Base-by-base conservation (phyloP, 768 basidiomycete species). In the Lactifluus echinatus region DNA sequence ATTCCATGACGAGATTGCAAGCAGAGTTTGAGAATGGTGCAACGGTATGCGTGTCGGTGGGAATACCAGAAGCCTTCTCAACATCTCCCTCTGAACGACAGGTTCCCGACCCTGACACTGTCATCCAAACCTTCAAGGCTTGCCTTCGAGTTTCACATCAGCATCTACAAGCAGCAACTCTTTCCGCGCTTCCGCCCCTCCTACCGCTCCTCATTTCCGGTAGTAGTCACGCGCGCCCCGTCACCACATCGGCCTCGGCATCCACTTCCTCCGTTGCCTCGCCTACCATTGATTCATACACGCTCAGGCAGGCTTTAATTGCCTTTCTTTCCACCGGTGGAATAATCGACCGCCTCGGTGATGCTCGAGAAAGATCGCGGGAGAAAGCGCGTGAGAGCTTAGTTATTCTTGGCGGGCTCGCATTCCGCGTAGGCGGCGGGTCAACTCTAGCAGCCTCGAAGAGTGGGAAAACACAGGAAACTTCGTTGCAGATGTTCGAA, bases 81-180 rank as follows among this genome's bases (percentile, higher is more conserved):
- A 28, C 46, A 50, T 34, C 28, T 17, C 8, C 15, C 24, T 26
- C 21, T 21, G 29, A 37, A 33, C 15, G 48, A 42, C 66, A 93
- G 91, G 79, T 93, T 53, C 67, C 77, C 26, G 89, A 92, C 66
- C 69, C 83, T 8, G 92, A 93, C 66, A 72, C 75, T 37, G 74
- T 93, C 66, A 78, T 93, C 58, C 73, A 74, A 56, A 74, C 79
- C 37, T 76, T 94, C 67, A 91, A 87, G 70, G 65, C 83, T 36
- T 89, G 83, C 64, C 78, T 93, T 64, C 81, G 88, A 64, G 83
- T 83, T 43, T 78, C 89, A 45, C 91, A 93, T 72, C 83, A 89
- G 66, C 89, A 91, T 65, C 74, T 94, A 39, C 81, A 84, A 8
- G 83, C 82, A 53, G 90, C 91, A 34, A 84, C 89, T 29, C 74